Evolutionary conservation across 2,329 filamentous ascomycete species (phyloP).

Genomic region (Trichophyton benhamiae): DNA sequence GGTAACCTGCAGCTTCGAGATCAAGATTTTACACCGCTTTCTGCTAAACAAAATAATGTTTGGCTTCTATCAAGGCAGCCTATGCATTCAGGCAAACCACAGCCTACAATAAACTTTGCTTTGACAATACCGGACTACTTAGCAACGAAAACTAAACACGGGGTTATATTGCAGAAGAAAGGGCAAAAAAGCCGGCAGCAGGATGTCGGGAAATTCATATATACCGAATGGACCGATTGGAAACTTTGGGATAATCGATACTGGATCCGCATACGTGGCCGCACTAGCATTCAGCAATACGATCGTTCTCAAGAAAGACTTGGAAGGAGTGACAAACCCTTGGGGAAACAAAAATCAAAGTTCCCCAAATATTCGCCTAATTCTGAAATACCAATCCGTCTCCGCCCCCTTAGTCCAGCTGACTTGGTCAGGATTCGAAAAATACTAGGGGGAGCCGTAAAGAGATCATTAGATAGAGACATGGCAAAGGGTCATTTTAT

Average conservation of each 20-base stretch:
- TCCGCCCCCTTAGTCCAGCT: slow-evolving; percentile 11
- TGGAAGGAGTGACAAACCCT: background rate
- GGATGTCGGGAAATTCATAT: background rate
- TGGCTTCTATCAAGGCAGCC: slow-evolving; percentile 31
- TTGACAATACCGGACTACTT: slow-evolving; percentile 14
- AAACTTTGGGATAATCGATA: slow-evolving; percentile 45
- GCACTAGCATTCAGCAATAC: background rate
- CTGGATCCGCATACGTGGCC: slow-evolving; percentile 39
- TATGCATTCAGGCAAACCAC: slow-evolving; percentile 19
- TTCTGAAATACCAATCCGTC: slow-evolving; percentile 19
- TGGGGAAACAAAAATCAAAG: background rate
- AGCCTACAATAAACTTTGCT: slow-evolving; percentile 14
- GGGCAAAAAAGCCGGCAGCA: background rate
- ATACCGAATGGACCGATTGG: slow-evolving; percentile 24
- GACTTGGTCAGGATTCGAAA: background rate
- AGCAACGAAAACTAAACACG: background rate
- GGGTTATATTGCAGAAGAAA: background rate
- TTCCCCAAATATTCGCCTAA: slow-evolving; percentile 10
- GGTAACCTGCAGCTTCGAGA: background rate
- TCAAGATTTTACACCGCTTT: background rate
- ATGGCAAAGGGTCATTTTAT: background rate
- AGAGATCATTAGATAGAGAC: background rate
- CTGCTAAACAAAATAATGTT: slow-evolving; percentile 19
- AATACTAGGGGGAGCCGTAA: background rate
- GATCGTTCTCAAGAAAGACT: background rate